Evolutionary conservation across 441 rosid species (phyloP).

Genomic region (Euphorbia neoarborescens): DNA sequence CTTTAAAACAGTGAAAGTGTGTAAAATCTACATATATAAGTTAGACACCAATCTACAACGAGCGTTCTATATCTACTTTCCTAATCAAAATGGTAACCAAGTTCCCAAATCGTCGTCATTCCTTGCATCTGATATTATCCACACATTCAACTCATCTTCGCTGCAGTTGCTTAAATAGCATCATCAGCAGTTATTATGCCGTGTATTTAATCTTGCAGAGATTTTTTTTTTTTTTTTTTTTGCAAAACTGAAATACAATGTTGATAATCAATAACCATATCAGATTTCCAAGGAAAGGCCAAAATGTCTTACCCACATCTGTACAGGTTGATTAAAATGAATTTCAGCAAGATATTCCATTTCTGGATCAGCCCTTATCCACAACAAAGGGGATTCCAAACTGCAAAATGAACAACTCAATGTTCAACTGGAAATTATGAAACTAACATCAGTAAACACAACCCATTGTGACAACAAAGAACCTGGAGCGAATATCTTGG

Average conservation of each 20-base stretch:
- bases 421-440: conserved; percentile 6
- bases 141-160: background rate
- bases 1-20: background rate
- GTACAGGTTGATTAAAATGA: conserved; percentile 95
- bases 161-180: background rate
- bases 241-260: background rate
- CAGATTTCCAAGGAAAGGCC: background rate
- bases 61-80: background rate
- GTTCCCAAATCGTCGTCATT: background rate
- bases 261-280: background rate
- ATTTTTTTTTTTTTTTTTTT: too few relatives aligned
- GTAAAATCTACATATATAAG: background rate
- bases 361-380: conserved; percentile 98
- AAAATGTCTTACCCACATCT: conserved; percentile 86
- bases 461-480: conserved; percentile 19
- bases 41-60: background rate
- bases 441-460: conserved; percentile 18
- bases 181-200: background rate
- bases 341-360: conserved; percentile 96
- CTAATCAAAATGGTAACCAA: background rate
- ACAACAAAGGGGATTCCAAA: conserved; percentile 81
- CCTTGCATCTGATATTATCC: background rate
- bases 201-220: too few relatives aligned
- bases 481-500: conserved; percentile 74
- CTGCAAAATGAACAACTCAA: conserved; percentile 49